Base-by-base conservation (phyloP, 192 early-diverging fungal species). In the Cladochytrium replicatum region DNA sequence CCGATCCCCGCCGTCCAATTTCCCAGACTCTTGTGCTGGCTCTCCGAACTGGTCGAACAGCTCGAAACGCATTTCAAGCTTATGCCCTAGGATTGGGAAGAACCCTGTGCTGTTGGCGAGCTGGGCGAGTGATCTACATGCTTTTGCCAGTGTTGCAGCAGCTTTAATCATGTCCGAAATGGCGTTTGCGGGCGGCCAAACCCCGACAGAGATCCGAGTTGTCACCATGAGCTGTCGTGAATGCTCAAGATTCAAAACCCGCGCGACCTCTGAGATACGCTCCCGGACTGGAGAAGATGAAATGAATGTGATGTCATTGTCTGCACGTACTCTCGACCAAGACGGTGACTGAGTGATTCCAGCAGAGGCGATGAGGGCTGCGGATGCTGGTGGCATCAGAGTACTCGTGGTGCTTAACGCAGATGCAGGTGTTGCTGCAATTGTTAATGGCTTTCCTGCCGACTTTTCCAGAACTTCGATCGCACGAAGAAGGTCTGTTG, bases 151-250 rank as follows among this genome's bases (percentile, higher is more conserved):
- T 26, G 46, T 41, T 2, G 57, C 49, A 7, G 73, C 73, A 9
- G 66, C 48, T 29, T 63, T 61, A 32, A 61, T 66, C 73, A 75
- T 75, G n/a, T 75, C 73, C 0, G 34, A 13, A 26, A 69, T 46
- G 1, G 73, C 73, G 41, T 67, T 46, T 27, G 67, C 49, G 8
- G 73, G 69, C 21, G 73, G 73, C 73, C 73, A 72, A 26, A 75
- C 67, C 0, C 73, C 73, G 41, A 72, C 62, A 2, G 73, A 68
- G n/a, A 75, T 64, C 30, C 67, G 46, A 6, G 73, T 75, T n/a
- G 66, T 52, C 8, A 69, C 34, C 56, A 69, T 63, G 2, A 75
- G 56, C 44, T 73, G 43, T 32, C 69, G 68, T 7, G 68, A 54
- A 29, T 49, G 43, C 22, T 72, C 66, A 6, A 39, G 39, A 11